A percentile compares a stretch with the other conserved stretches of the same genome.
Evolutionary conservation across 305 asterid species (phyloP).

Genomic region (Fraxinus baroniana): DNA sequence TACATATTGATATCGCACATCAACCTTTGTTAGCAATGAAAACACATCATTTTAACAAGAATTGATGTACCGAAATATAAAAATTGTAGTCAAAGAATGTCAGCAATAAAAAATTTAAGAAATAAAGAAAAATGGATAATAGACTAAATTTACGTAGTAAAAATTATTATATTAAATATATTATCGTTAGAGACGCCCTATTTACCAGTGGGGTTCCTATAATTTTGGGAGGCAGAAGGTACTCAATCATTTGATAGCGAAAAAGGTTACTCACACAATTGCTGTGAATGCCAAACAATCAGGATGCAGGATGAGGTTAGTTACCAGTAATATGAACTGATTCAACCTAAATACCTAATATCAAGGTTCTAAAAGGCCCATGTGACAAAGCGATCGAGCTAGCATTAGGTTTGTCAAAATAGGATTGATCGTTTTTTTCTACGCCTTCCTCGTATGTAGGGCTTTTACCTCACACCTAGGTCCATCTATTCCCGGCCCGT

Average conservation of each 20-base stretch:
- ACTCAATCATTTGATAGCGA: conserved; percentile 42
- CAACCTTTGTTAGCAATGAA: neutral
- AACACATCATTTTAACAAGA: no score
- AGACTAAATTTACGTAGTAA: neutral
- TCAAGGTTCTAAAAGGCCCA: neutral
- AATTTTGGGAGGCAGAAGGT: conserved; percentile 12
- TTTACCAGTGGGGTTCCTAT: conserved; percentile 4
- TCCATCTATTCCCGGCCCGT: no score
- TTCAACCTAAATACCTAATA: neutral
- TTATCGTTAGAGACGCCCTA: neutral
- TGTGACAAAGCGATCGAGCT: no score
- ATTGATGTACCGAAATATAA: neutral
- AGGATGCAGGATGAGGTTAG: conserved; percentile 27
- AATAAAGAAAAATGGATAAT: neutral
- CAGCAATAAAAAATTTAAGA: no score
- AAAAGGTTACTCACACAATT: conserved; percentile 44
- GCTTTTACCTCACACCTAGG: neutral
- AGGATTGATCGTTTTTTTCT: neutral
- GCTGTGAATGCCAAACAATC: conserved; percentile 31
- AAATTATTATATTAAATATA: no score
- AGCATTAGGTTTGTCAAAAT: no score
- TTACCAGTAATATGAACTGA: neutral
- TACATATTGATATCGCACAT: no score
- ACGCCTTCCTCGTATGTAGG: neutral
- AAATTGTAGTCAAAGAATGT: no score